phyloP scores from a whole-genome alignment of 1,284 basidiomycete species.

The Ganoderma meredithae region DNA sequence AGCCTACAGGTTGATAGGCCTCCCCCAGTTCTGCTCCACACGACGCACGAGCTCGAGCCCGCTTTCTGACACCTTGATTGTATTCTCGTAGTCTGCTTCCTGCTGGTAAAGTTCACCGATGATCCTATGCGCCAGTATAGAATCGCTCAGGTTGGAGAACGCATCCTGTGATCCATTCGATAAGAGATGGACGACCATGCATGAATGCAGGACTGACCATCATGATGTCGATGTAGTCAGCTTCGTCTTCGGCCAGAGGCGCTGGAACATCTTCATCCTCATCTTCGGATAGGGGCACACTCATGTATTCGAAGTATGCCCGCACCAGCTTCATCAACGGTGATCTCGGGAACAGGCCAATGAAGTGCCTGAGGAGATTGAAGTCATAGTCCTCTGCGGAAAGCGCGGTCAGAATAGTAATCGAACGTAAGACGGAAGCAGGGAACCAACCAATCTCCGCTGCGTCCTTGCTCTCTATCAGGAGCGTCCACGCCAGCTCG shows the following conservation, averaged over 20 bases:
- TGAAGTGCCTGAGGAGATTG: constrained; percentile 68
- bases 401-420: constrained; percentile 1
- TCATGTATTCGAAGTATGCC: constrained; percentile 74
- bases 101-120: constrained; percentile 75
- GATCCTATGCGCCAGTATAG: constrained; percentile 78
- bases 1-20: constrained; percentile 58
- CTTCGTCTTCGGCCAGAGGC: constrained; percentile 44
- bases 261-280: constrained; percentile 42
- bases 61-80: constrained; percentile 74
- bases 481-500: constrained; percentile 81
- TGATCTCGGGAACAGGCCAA: constrained; percentile 72
- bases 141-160: constrained; percentile 61
- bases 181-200: constrained; percentile 8
- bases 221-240: constrained; percentile 58
- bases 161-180: constrained; percentile 57
- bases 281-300: constrained; percentile 54
- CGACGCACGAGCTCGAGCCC: constrained; percentile 67
- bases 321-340: constrained; percentile 65
- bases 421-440: not conserved
- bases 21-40: constrained; percentile 68
- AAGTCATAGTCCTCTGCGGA: constrained; percentile 71
- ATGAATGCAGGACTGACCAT: constrained; percentile 49
- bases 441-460: constrained; percentile 66
- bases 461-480: constrained; percentile 80
- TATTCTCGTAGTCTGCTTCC: constrained; percentile 82